Conservation (phyloP, 441 rosid genomes). For the Bruguiera hainesii region DNA sequence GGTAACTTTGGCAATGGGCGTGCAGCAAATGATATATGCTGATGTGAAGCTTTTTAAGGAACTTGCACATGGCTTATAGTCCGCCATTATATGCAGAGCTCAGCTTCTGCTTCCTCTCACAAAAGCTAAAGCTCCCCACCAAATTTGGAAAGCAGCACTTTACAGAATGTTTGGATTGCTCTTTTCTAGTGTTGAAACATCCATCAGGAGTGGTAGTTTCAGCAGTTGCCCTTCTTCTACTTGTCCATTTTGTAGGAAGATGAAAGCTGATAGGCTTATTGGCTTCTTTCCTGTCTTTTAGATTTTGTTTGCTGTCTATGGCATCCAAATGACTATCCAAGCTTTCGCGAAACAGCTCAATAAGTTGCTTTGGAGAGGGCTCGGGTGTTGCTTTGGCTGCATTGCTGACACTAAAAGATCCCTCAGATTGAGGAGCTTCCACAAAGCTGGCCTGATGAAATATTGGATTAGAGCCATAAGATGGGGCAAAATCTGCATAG, state of each 20-base stretch:
- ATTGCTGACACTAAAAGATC: constrained; percentile 10
- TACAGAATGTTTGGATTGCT: constrained; percentile 30
- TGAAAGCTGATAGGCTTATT: constrained; percentile 10
- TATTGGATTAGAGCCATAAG: constrained; percentile 32
- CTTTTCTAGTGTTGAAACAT: constrained; percentile 14
- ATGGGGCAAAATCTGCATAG: constrained; percentile 38
- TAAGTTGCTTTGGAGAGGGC: constrained; percentile 37
- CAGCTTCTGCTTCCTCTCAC: constrained; percentile 42
- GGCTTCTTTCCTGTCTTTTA: constrained; percentile 17
- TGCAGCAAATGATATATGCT: background rate
- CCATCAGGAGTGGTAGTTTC: constrained; percentile 2
- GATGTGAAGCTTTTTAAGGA: background rate
- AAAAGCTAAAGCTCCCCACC: constrained; percentile 42
- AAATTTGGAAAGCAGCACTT: constrained; percentile 51
- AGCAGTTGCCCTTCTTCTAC: constrained; percentile 19
- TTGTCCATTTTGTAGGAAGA: constrained; percentile 17
- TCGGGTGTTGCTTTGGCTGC: constrained; percentile 21
- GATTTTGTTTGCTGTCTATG: constrained; percentile 11
- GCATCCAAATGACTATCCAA: constrained; percentile 11
- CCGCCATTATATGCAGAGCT: constrained; percentile 14
- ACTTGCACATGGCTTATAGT: constrained; percentile 5
- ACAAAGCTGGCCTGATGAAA: constrained; percentile 29
- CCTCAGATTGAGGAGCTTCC: constrained; percentile 19
- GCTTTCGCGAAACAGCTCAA: constrained; percentile 53
- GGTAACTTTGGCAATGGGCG: too few species aligned